A percentile compares a stretch with the other conserved stretches of the same genome.
Evolutionary conservation across 1,284 basidiomycete species (phyloP).

Genomic region (Leccinum solheimii): DNA sequence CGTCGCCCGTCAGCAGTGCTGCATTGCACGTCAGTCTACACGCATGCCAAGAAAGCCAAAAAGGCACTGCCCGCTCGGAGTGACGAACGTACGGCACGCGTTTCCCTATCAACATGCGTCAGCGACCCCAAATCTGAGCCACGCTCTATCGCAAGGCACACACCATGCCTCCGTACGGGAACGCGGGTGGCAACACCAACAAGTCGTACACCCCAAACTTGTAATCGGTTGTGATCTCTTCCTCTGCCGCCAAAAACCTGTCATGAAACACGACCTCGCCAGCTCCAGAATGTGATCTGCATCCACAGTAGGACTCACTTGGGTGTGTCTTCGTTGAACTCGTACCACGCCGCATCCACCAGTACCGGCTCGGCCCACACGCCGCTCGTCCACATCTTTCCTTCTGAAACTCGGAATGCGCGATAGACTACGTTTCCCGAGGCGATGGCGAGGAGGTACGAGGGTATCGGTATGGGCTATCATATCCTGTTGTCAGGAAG

Average conservation of each 20-base stretch:
- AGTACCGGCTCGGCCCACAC: conserved; percentile 89
- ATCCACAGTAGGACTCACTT: conserved; percentile 42
- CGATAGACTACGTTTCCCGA: conserved; percentile 80
- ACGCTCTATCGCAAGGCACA: not conserved
- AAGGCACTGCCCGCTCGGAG: conserved; percentile 64
- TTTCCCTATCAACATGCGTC: conserved; percentile 56
- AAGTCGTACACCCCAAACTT: conserved; percentile 90
- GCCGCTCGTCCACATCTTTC: conserved; percentile 76
- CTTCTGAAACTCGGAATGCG: conserved; percentile 58
- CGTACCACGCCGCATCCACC: conserved; percentile 81
- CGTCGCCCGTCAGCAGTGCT: conserved; percentile 83
- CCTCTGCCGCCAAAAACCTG: conserved; percentile 74
- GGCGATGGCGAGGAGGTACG: conserved; percentile 87
- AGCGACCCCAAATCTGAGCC: conserved; percentile 1
- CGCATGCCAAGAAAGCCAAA: not conserved
- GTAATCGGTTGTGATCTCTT: conserved; percentile 70
- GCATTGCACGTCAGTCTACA: conserved; percentile 9
- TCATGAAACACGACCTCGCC: too few relatives aligned
- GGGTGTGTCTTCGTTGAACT: conserved; percentile 84
- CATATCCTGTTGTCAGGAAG: not conserved
- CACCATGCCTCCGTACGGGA: not conserved
- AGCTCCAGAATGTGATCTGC: not conserved
- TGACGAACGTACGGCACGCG: conserved; percentile 83
- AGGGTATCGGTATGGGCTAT: conserved; percentile 77
- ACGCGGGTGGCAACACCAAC: conserved; percentile 59